These are phyloP conservation scores for Saccharomycopsis guyanensis DNA, from an alignment of 805 yeast species.

Conservation along the genomic window DNA sequence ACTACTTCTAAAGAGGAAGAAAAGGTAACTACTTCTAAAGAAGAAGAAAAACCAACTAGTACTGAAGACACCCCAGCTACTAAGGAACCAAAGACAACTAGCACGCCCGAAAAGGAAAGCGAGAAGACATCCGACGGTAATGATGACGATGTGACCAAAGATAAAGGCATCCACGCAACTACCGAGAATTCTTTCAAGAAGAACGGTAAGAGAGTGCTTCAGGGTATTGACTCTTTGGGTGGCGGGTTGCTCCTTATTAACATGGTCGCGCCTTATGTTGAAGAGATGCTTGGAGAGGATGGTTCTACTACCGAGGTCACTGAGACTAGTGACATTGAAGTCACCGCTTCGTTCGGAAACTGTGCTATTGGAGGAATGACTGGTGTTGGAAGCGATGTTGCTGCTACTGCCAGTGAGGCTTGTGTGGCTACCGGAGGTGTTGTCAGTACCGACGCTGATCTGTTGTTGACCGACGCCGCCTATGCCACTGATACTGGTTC, in stretches of 20 bases:
- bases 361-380: slow-evolving; percentile 13
- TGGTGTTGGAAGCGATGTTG: not conserved
- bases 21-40: no score
- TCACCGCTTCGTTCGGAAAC: slow-evolving; percentile 11
- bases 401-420: slow-evolving; percentile 5
- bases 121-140: no score
- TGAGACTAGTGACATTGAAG: not conserved
- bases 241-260: slow-evolving; percentile 7
- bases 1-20: no score
- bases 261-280: not conserved
- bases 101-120: no score
- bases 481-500: not conserved
- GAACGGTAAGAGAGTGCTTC: not conserved
- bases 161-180: no score
- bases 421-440: slow-evolving; percentile 14
- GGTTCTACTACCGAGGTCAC: slow-evolving; percentile 4
- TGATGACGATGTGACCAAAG: no score
- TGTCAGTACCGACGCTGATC: not conserved
- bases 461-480: not conserved
- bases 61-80: no score
- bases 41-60: no score
- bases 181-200: slow-evolving; percentile 2
- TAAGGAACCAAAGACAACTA: no score
- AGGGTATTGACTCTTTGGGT: slow-evolving; percentile 3
- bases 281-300: not conserved